Conservation (phyloP, 1,284 basidiomycete genomes). For the Meira miltonrushii region DNA sequence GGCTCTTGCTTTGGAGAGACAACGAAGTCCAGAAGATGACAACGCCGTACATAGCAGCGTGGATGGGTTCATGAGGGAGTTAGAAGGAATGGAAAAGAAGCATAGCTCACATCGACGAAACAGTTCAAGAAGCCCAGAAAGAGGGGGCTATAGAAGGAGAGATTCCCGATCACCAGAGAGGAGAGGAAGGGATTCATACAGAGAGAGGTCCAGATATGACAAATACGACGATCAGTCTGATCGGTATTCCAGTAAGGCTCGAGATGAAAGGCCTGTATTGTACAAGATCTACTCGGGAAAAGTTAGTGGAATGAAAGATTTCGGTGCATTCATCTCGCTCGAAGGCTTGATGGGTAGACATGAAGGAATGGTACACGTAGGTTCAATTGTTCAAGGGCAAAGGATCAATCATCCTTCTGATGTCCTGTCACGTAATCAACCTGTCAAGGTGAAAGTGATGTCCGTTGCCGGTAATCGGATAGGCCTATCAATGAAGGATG, state of each 20-base stretch:
- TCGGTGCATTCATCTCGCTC: slow-evolving; percentile 85
- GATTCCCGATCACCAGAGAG: slow-evolving; percentile 5
- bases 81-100: slow-evolving; percentile 4
- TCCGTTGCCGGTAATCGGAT: slow-evolving; percentile 75
- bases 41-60: slow-evolving; percentile 13
- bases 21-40: not conserved
- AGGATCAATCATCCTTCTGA: slow-evolving; percentile 83
- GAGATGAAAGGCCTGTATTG: slow-evolving; percentile 72
- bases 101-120: not conserved
- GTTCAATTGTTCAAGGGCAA: slow-evolving; percentile 68
- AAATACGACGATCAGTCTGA: slow-evolving; percentile 11
- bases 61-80: slow-evolving; percentile 3
- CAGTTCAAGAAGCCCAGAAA: not conserved
- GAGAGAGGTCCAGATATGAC: not conserved
- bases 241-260: slow-evolving; percentile 18
- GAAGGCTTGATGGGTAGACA: slow-evolving; percentile 78
- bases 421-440: slow-evolving; percentile 73
- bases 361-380: slow-evolving; percentile 95
- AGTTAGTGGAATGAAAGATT: slow-evolving; percentile 82
- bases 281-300: slow-evolving; percentile 93
- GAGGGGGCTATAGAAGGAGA: not conserved
- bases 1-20: not conserved
- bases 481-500: slow-evolving; percentile 93
- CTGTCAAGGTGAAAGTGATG: slow-evolving; percentile 77
- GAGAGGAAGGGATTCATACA: not conserved